Base-by-base conservation (phyloP, 257 asterid species). In the Catharanthus roseus region DNA sequence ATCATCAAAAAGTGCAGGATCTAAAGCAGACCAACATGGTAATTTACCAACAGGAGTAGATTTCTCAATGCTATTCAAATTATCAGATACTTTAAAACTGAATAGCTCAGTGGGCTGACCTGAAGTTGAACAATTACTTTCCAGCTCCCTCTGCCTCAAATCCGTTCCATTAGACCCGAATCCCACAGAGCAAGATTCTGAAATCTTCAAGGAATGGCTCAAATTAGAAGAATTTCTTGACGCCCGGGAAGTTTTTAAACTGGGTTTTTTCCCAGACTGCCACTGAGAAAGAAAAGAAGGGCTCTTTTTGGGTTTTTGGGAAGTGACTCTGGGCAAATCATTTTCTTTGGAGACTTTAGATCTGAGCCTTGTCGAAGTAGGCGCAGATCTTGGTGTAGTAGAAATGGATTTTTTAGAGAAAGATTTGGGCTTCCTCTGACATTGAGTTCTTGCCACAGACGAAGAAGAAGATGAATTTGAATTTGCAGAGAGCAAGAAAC, bases 31-130 rank as follows among this genome's bases (percentile, higher is more conserved):
- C 67, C 81, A 80, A 45, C 73, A 51, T 9, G 66, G 23, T 44
- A 68, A 29, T 78, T 81, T 82, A 26, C 82, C 78, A 70, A 75
- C 55, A 77, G 88, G 95, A 45, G 87, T 86, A 78, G 29, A 57
- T 67, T 72, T 77, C n/a, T 81, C 79, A 77, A 19, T 45, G 69
- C 4, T 60, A 76, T 47, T 69, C 38, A 64, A 77, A 61, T 62
- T 41, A 51, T 49, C 61, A 74, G 78, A 51, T 7, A 60, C 72
- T 74, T 55, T 64, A 57, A 63, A 47, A 60, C 63, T 65, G 61
- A 64, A 54, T 26, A 73, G 57, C 70, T 75, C 63, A 75, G 61
- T 21, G 4, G 78, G 65, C 74, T 82, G 72, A 82, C 89, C 90
- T 67, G 84, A 75, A 73, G 64, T 72, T 34, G 67, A 34, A 62